These are phyloP conservation scores for Aureobasidium mangrovei DNA, from an alignment of 2,329 filamentous ascomycete species.

Conservation along the genomic window DNA sequence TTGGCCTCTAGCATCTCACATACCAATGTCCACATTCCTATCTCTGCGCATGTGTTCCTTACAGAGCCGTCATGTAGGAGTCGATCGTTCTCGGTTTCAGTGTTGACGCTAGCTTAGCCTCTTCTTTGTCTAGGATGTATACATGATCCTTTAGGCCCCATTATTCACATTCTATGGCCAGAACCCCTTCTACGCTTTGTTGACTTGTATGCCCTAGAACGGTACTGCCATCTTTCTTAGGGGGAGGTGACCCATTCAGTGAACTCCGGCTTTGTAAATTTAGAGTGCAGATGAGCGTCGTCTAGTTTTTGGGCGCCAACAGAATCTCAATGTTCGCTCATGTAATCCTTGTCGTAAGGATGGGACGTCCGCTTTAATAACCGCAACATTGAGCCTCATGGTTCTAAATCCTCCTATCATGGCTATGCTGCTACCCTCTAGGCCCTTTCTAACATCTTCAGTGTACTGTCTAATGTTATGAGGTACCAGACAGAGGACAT, in stretches of 20 bases:
- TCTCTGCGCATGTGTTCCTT: not conserved
- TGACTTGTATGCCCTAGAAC: not conserved
- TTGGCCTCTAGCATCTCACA: not conserved
- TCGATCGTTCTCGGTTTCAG: not conserved
- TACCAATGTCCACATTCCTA: not conserved
- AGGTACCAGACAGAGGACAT: not conserved
- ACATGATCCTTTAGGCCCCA: not conserved
- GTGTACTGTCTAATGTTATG: not conserved
- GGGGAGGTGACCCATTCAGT: not conserved
- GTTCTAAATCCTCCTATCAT: not conserved
- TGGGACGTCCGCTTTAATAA: not conserved
- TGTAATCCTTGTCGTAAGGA: not conserved
- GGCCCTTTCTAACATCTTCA: not conserved
- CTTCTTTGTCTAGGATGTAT: not conserved
- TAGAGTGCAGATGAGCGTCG: not conserved
- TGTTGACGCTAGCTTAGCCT: not conserved
- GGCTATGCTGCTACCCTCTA: not conserved
- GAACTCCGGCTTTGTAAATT: not conserved
- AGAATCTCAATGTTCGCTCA: not conserved
- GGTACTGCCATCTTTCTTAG: not conserved
- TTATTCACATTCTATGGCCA: not conserved
- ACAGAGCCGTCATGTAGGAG: not conserved
- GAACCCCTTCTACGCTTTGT: not conserved
- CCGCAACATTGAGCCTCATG: not conserved
- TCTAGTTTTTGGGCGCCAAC: not conserved